These are phyloP conservation scores for Xylariaceae sp. DNA, from an alignment of 2,329 filamentous ascomycete species.

Conservation along the genomic window DNA sequence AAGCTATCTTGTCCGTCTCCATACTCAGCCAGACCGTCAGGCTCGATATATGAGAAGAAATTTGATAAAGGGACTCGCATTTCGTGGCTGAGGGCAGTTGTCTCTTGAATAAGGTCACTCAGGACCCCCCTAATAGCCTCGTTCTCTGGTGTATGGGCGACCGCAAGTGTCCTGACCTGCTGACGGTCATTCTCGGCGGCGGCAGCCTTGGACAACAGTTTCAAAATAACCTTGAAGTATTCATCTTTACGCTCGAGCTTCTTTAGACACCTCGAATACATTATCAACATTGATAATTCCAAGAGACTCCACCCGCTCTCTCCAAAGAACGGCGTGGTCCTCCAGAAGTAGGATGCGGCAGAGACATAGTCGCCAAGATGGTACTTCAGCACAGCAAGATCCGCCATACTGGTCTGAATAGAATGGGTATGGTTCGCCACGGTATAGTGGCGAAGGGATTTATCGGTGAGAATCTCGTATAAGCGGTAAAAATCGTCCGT, in stretches of 20 bases:
- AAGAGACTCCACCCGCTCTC: constrained; percentile 73
- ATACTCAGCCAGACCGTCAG: constrained; percentile 68
- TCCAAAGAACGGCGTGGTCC: constrained; percentile 74
- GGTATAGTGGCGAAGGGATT: constrained; percentile 76
- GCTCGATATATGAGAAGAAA: constrained; percentile 67
- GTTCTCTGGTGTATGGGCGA: constrained; percentile 31
- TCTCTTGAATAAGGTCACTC: constrained; percentile 43
- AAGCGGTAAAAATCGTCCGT: constrained; percentile 61
- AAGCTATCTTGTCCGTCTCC: constrained; percentile 71
- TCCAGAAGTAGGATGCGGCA: constrained; percentile 74
- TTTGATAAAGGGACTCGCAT: constrained; percentile 64
- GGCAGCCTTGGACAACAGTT: constrained; percentile 66
- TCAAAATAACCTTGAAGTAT: constrained; percentile 71
- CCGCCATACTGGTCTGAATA: constrained; percentile 72
- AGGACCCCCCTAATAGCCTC: constrained; percentile 46
- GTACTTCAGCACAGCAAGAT: constrained; percentile 81
- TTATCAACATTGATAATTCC: constrained; percentile 77
- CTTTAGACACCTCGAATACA: constrained; percentile 80
- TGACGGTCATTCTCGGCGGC: constrained; percentile 49
- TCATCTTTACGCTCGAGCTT: constrained; percentile 73
- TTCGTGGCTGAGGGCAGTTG: constrained; percentile 49
- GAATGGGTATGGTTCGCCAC: constrained; percentile 75
- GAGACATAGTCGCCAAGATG: constrained; percentile 67
- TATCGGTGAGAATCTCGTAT: constrained; percentile 77
- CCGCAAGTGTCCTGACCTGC: constrained; percentile 33